Percentiles rank a stretch among this genome's conserved stretches.
phyloP scores from a whole-genome alignment of 306 rosid genomes.

The Citrullus mucosospermus region DNA sequence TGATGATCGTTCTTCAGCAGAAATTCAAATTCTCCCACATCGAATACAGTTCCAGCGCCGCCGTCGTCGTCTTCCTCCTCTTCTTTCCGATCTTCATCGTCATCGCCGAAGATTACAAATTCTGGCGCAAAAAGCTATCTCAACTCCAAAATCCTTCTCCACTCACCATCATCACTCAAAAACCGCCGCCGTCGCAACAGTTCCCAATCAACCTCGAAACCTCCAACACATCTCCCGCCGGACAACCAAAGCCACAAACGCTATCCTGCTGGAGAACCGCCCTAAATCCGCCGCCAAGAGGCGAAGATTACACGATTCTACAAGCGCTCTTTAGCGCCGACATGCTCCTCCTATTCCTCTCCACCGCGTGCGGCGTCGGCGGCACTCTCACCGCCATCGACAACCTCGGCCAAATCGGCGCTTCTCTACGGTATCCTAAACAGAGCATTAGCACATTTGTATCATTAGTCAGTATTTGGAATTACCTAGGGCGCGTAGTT shows the following conservation, averaged over 20 bases:
- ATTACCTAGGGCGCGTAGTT: conserved; percentile 37
- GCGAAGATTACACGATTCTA: conserved; percentile 43
- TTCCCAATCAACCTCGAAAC: neutral
- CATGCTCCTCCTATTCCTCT: conserved; percentile 32
- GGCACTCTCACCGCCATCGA: conserved; percentile 44
- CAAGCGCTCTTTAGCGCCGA: conserved; percentile 45
- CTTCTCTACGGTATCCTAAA: conserved; percentile 22
- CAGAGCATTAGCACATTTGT: conserved; percentile 31
- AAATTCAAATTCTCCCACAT: conserved; percentile 10
- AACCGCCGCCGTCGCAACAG: neutral
- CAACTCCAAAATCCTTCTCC: neutral
- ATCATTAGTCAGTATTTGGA: conserved; percentile 45
- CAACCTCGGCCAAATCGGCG: conserved; percentile 38
- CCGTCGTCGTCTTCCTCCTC: conserved; percentile 27
- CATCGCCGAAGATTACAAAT: conserved; percentile 27
- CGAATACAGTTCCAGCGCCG: conserved; percentile 31
- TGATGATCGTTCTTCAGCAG: conserved; percentile 35
- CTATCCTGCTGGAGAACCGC: conserved; percentile 34
- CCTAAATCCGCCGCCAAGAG: conserved; percentile 31
- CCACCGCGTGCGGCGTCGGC: conserved; percentile 40
- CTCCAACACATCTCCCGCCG: neutral
- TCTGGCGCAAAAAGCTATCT: conserved; percentile 4
- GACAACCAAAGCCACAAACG: neutral
- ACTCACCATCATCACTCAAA: conserved; percentile 14
- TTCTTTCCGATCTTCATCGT: conserved; percentile 30